Percentiles rank a stretch among this genome's conserved stretches.
These are phyloP conservation scores for Endothia cerciana DNA, from an alignment of 2,329 filamentous ascomycete genomes.

Conservation along the genomic window DNA sequence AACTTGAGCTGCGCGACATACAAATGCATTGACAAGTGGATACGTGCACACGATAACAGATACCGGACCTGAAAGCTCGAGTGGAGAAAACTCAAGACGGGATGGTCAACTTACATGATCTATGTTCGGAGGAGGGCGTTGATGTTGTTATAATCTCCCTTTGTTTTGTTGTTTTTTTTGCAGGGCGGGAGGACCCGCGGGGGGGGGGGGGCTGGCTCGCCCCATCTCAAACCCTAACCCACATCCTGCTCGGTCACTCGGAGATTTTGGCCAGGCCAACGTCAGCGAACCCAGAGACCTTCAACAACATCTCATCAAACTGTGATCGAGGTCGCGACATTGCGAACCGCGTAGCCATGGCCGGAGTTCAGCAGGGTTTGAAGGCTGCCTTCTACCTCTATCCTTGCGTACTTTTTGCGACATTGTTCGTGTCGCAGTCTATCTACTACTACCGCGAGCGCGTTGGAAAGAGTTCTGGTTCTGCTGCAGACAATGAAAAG, in stretches of 20 bases:
- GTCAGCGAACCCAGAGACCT: neutral
- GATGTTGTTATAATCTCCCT: no score
- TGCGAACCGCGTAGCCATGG: constrained; percentile 15
- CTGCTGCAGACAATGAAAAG: constrained; percentile 37
- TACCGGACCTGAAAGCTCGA: no score
- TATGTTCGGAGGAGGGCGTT: no score
- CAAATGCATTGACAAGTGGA: no score
- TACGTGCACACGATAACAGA: no score
- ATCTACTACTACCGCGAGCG: constrained; percentile 43
- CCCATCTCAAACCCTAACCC: neutral
- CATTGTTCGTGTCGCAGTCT: constrained; percentile 42
- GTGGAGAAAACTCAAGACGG: no score
- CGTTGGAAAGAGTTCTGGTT: constrained; percentile 34
- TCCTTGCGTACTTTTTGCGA: constrained; percentile 43
- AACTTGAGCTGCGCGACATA: no score
- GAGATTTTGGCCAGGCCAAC: neutral
- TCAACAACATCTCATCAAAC: neutral
- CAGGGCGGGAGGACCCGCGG: no score
- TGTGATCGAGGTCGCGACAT: neutral
- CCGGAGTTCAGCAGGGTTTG: constrained; percentile 39
- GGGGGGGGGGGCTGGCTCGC: neutral
- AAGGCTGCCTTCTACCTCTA: constrained; percentile 47
- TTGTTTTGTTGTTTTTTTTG: no score
- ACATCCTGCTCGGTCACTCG: neutral
- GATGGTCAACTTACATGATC: no score